phyloP scores from a whole-genome alignment of 2,329 filamentous ascomycete species.

The Ascosphaera acerosa region DNA sequence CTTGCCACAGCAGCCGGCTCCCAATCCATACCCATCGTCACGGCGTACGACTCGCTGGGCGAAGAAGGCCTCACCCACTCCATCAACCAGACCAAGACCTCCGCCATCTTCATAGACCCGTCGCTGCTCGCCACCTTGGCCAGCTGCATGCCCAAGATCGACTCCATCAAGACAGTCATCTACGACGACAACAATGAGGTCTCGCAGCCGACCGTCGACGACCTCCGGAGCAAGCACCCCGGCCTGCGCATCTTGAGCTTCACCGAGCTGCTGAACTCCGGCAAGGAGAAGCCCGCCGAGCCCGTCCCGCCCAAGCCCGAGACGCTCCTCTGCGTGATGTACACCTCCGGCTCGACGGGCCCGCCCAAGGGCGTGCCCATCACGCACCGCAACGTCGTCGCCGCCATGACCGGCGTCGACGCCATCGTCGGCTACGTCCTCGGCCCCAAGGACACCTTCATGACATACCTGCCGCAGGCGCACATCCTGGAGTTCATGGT shows the following conservation, averaged over 20 bases:
- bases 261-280: neutral
- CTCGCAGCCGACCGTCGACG: conserved; percentile 24
- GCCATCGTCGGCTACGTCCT: conserved; percentile 55
- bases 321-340: conserved; percentile 51
- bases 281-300: conserved; percentile 35
- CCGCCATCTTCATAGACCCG: conserved; percentile 14
- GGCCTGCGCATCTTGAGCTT: conserved; percentile 17
- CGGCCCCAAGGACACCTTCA: conserved; percentile 48
- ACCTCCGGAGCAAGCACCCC: conserved; percentile 24
- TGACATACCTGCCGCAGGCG: conserved; percentile 80
- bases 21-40: conserved; percentile 70
- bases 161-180: conserved; percentile 26
- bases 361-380: conserved; percentile 65
- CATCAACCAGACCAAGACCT: conserved; percentile 11
- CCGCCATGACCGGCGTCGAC: conserved; percentile 53
- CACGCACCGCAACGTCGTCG: conserved; percentile 53
- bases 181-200: conserved; percentile 27
- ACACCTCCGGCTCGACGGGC: conserved; percentile 66
- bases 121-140: conserved; percentile 22
- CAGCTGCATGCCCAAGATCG: conserved; percentile 27
- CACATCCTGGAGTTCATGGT: conserved; percentile 95
- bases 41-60: conserved; percentile 87
- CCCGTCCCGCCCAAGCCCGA: conserved; percentile 42
- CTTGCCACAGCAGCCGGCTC: conserved; percentile 65
- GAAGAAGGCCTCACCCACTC: conserved; percentile 14